Percentiles rank a stretch among this genome's conserved stretches.
These are phyloP conservation scores for Boletus sp. DNA, from an alignment of 768 basidiomycete genomes.

Conservation along the genomic window DNA sequence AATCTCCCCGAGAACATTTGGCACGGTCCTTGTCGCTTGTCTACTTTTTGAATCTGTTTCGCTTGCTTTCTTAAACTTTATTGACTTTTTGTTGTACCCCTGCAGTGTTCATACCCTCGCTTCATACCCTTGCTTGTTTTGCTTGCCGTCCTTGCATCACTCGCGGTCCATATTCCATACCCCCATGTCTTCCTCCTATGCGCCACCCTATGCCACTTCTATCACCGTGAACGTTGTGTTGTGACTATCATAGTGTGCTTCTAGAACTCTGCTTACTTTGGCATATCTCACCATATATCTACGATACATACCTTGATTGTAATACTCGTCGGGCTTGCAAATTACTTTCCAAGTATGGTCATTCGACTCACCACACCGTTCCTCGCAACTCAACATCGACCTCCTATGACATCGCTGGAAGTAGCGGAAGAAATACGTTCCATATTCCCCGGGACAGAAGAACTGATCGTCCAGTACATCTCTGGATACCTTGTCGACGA, in stretches of 20 bases:
- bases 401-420: constrained; percentile 64
- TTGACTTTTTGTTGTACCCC: constrained; percentile 24
- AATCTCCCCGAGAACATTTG: constrained; percentile 42
- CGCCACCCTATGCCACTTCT: constrained; percentile 13
- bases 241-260: constrained; percentile 26
- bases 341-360: not conserved
- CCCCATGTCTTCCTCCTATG: constrained; percentile 19
- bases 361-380: not conserved
- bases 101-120: constrained; percentile 17
- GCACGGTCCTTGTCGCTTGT: constrained; percentile 48
- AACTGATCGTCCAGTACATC: constrained; percentile 81
- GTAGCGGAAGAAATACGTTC: constrained; percentile 77
- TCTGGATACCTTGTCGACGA: constrained; percentile 88
- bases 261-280: constrained; percentile 9
- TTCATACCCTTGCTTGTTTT: constrained; percentile 7
- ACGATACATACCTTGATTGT: constrained; percentile 18
- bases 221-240: constrained; percentile 9
- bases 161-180: constrained; percentile 13
- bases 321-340: constrained; percentile 2
- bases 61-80: constrained; percentile 14
- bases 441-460: constrained; percentile 73
- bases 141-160: not conserved
- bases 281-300: constrained; percentile 12
- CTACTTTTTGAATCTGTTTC: constrained; percentile 49
- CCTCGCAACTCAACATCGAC: not conserved